Percentiles rank a stretch among this genome's conserved stretches.
phyloP scores from a whole-genome alignment of 805 yeast species.

The Cyberlindnera suaveolens region DNA sequence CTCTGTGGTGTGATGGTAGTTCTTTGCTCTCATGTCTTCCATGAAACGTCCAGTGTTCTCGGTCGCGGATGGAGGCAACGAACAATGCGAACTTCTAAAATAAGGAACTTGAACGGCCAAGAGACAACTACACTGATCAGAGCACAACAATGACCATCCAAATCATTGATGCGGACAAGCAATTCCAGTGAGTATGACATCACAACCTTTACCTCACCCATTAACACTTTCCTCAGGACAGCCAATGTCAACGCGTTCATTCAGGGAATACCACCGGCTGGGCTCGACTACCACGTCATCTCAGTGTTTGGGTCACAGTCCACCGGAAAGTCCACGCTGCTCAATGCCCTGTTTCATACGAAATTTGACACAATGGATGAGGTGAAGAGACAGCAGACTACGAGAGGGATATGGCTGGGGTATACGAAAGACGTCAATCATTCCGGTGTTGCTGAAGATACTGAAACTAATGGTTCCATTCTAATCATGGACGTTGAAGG shows the following conservation, averaged over 20 bases:
- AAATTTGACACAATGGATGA: constrained; percentile 93
- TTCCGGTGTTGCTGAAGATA: too few species aligned
- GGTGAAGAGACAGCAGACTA: constrained; percentile 78
- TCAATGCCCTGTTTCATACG: constrained; percentile 82
- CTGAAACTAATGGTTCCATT: constrained; percentile 31
- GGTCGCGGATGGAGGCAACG: too few species aligned
- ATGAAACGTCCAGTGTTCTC: constrained; percentile 6
- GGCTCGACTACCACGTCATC: constrained; percentile 78
- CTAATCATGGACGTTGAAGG: constrained; percentile 98
- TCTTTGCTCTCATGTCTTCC: neutral
- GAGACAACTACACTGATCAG: too few species aligned
- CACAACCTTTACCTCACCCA: neutral
- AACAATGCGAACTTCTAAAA: too few species aligned
- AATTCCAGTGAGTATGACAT: constrained; percentile 29
- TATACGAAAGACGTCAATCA: constrained; percentile 29
- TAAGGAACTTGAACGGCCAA: too few species aligned
- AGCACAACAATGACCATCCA: constrained; percentile 31
- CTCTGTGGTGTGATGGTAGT: neutral
- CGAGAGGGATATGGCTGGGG: constrained; percentile 78
- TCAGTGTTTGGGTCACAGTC: constrained; percentile 97
- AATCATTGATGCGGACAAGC: constrained; percentile 46
- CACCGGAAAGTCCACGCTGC: constrained; percentile 90
- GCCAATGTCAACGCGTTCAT: constrained; percentile 19
- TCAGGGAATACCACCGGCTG: constrained; percentile 30
- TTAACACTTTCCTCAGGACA: neutral